Evolutionary conservation across 768 basidiomycete species (phyloP).

Genomic region (Podaxis carcinomalis): DNA sequence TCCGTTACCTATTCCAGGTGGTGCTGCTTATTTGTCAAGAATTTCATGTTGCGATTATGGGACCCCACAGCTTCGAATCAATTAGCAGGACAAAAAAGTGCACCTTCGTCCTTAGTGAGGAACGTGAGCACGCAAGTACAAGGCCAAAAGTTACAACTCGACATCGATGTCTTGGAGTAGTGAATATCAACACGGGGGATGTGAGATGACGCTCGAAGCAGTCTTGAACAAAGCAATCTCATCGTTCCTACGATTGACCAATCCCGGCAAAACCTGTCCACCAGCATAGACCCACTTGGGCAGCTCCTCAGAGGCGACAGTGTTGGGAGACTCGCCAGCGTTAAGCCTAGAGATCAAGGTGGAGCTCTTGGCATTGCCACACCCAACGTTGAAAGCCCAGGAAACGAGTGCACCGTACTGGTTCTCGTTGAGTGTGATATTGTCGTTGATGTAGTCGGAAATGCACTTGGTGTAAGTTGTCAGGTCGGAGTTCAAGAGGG

Average conservation of each 20-base stretch:
- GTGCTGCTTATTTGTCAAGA: too few species aligned
- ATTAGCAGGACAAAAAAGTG: too few species aligned
- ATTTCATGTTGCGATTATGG: too few species aligned
- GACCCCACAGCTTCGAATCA: too few species aligned
- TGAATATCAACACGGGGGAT: slow-evolving; percentile 18
- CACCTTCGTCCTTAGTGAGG: not conserved
- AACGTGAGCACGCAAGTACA: not conserved
- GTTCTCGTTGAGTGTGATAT: slow-evolving; percentile 25
- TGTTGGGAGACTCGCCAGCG: slow-evolving; percentile 25
- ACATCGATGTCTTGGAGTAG: not conserved
- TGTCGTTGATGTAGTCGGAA: slow-evolving; percentile 17
- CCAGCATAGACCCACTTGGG: slow-evolving; percentile 27
- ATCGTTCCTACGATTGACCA: slow-evolving; percentile 21
- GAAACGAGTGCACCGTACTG: slow-evolving; percentile 29
- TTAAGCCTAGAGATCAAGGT: slow-evolving; percentile 26
- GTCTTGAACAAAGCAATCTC: slow-evolving; percentile 29
- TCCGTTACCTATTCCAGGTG: too few species aligned
- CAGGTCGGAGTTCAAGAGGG: slow-evolving; percentile 25
- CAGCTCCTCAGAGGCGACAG: slow-evolving; percentile 27
- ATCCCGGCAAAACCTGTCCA: slow-evolving; percentile 22
- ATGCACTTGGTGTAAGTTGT: slow-evolving; percentile 21
- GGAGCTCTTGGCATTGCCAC: slow-evolving; percentile 21
- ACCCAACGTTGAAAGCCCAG: slow-evolving; percentile 28
- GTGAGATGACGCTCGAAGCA: slow-evolving; percentile 21
- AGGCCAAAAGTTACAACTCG: not conserved